Base-by-base conservation (phyloP, 164 flowering plant genomes). In the Chloranthus sessilifolius region DNA sequence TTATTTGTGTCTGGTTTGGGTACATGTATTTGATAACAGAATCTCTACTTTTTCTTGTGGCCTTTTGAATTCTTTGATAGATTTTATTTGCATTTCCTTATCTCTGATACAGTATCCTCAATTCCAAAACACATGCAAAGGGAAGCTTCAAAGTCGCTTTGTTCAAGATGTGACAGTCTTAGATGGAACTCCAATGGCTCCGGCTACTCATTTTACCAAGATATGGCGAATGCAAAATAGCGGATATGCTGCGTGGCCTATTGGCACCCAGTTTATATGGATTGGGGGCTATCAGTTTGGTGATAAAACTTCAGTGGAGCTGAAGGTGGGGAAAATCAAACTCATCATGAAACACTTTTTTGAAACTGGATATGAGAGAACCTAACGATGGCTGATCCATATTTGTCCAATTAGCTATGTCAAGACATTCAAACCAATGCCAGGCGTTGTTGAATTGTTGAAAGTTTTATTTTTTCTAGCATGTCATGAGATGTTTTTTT, bases 171-270 rank as follows among this genome's bases (percentile, higher is more conserved):
- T 88, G 16, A 88, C 71, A 55, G 72, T 84, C 15, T n/a, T 63
- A 30, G 96, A 88, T 73, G 90, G 88, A 26, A 82, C 94, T 12
- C 2, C 63, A 22, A 67, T 82, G 73, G 69, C 78, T 20, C 94
- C 96, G n/a, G 57, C 60, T 34, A 78, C 85, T 4, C 68, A 66
- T 12, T 94, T 94, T 41, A 83, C 82, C 25, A 89, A 94, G 75
- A 87, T 87, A 40, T 94, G 99, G 97, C 55, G 90, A 53, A 71
- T 94, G 85, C 80, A 72, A 29, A 94, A 94, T 67, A 80, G 54
- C 72, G 97, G 99, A 2, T 49, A 54, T 25, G 23, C 54, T 43
- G 61, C 51, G 1, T 94, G 99, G 99, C 77, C 81, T 4, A 59
- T 6, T 4, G 83, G 85, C 12, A 51, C 79, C 1, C 79, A 65